These are phyloP conservation scores for Annulohypoxylon maeteangense DNA, from an alignment of 495 filamentous ascomycete genomes.

Conservation along the genomic window DNA sequence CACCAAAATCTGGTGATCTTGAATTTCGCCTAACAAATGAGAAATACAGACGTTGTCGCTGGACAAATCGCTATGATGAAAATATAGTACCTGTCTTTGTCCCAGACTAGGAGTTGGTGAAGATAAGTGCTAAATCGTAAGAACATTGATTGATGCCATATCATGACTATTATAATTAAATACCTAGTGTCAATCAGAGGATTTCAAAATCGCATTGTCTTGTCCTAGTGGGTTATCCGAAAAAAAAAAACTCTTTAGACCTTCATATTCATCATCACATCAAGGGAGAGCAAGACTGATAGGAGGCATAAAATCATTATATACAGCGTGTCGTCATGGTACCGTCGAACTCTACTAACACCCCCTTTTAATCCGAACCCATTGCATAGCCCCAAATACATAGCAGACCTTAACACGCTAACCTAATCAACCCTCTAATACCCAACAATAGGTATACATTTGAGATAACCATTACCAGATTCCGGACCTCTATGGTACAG, in stretches of 20 bases:
- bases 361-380: neutral
- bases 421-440: neutral
- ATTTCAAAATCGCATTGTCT: no score
- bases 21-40: neutral
- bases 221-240: no score
- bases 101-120: no score
- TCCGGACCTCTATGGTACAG: neutral
- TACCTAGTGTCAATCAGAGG: no score
- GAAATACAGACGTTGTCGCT: neutral
- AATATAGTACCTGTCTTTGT: no score
- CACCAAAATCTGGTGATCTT: neutral
- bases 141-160: no score
- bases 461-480: neutral
- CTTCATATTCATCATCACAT: slow-evolving; percentile 3
- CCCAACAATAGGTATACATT: slow-evolving; percentile 12
- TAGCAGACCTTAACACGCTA: slow-evolving; percentile 3
- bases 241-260: no score
- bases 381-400: neutral
- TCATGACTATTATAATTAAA: no score
- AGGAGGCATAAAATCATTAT: slow-evolving; percentile 19
- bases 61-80: no score
- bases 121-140: no score
- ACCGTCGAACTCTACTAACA: neutral
- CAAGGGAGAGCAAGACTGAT: neutral
- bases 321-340: slow-evolving; percentile 4